Conservation (phyloP, 495 filamentous ascomycete genomes). For the Aspergillus campestris region DNA sequence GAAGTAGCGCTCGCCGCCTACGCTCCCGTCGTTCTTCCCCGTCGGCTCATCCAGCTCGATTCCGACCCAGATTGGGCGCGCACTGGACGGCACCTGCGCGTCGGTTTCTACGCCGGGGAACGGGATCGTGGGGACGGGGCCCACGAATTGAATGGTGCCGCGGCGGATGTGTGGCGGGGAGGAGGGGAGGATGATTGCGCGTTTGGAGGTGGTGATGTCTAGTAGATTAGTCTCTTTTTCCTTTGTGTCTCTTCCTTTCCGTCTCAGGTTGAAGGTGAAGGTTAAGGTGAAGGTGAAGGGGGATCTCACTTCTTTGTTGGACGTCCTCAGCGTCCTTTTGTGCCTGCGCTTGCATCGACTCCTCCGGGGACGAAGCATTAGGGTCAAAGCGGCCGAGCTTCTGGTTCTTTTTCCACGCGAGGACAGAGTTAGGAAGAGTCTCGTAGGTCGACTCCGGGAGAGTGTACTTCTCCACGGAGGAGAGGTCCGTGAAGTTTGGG, state of each 20-base stretch:
- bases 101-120: conserved; percentile 31
- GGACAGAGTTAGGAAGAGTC: conserved; percentile 71
- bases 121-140: conserved; percentile 74
- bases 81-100: conserved; percentile 21
- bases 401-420: conserved; percentile 87
- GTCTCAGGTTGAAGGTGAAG: too few relatives aligned
- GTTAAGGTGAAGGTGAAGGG: not conserved
- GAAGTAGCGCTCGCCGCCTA: conserved; percentile 73
- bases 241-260: too few relatives aligned
- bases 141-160: conserved; percentile 77
- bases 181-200: conserved; percentile 37
- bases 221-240: not conserved
- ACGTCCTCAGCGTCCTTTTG: conserved; percentile 58
- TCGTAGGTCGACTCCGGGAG: conserved; percentile 78
- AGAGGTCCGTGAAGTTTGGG: conserved; percentile 69
- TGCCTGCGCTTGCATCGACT: conserved; percentile 58
- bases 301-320: conserved; percentile 42
- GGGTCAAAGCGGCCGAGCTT: conserved; percentile 95
- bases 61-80: conserved; percentile 70
- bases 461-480: conserved; percentile 75
- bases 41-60: conserved; percentile 78
- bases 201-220: conserved; percentile 27
- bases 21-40: conserved; percentile 84
- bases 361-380: conserved; percentile 52
- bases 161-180: conserved; percentile 56